These are phyloP conservation scores for Nakataea oryzae DNA, from an alignment of 2,329 filamentous ascomycete species.

Conservation along the genomic window DNA sequence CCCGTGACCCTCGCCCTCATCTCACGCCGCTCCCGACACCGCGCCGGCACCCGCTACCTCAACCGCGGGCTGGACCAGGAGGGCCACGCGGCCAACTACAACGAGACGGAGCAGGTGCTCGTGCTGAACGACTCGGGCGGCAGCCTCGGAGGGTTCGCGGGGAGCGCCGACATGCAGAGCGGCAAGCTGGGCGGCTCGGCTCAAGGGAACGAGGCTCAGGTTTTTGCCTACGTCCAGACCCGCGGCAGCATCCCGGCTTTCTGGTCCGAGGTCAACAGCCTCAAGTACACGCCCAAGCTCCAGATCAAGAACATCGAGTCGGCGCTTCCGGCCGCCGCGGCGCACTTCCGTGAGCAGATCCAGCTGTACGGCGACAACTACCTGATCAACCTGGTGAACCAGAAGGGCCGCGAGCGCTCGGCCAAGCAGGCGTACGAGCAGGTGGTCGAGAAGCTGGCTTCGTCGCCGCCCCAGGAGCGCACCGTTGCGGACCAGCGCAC, in stretches of 20 bases:
- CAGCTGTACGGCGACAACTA: slow-evolving; percentile 91
- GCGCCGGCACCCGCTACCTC: slow-evolving; percentile 89
- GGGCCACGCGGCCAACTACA: slow-evolving; percentile 96
- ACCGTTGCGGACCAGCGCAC: slow-evolving; percentile 57
- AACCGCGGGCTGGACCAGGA: slow-evolving; percentile 88
- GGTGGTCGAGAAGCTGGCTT: slow-evolving; percentile 67
- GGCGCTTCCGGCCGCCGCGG: slow-evolving; percentile 66
- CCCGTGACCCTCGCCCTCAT: slow-evolving; percentile 79
- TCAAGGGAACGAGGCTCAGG: slow-evolving; percentile 66
- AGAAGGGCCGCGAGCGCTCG: slow-evolving; percentile 78
- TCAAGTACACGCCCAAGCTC: slow-evolving; percentile 84
- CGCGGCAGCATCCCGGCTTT: slow-evolving; percentile 91
- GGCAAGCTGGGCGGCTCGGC: slow-evolving; percentile 50
- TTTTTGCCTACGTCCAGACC: slow-evolving; percentile 92
- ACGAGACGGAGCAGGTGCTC: slow-evolving; percentile 91
- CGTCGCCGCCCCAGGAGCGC: slow-evolving; percentile 57
- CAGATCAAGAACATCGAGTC: slow-evolving; percentile 78
- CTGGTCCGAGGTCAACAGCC: slow-evolving; percentile 91
- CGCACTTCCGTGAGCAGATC: slow-evolving; percentile 92
- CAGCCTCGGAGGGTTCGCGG: slow-evolving; percentile 70
- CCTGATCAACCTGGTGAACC: slow-evolving; percentile 93
- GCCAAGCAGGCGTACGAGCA: slow-evolving; percentile 94
- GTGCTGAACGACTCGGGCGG: slow-evolving; percentile 73
- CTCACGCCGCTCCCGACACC: slow-evolving; percentile 76
- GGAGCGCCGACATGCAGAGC: slow-evolving; percentile 65